Evolutionary conservation across 164 flowering plant genomes (phyloP), one percentile per base, ranked within the genome.

Genomic region (Sedum album): DNA sequence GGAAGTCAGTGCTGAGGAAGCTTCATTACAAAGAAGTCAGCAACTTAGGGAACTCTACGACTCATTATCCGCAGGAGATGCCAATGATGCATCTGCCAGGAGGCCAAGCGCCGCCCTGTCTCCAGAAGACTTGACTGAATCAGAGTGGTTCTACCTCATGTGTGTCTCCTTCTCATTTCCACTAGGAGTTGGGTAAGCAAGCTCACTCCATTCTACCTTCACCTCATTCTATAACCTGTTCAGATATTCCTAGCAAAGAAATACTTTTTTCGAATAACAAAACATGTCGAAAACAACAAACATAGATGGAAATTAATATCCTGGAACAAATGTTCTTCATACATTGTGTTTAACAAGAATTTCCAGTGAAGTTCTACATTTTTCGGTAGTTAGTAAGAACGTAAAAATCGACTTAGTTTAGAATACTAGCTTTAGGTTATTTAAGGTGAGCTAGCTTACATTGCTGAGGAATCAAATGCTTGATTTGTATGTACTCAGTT

Each of bases 141-240:
- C 96, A 4, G 98, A 94, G 73, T 94, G 99, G 99, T 94, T 90
- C 79, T 94, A 90, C 62, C 81, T 94, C 61, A 94, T 94, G 97
- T 94, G 97, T 65, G 89, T 86, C 69, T 94, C 98, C 66, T 94
- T 91, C 90, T 82, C 95, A 61, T 94, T 91, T 57, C 84, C 89
- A 66, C 93, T 87, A 6, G 93, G 89, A 0, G 77, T 82, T 0
- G 95, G 96, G 98, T 91, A 82, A 79, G 89, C 73, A 82, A 79
- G 89, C 73, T 38, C 21, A 35, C 23, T 5, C 10, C 46, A 41
- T 13, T 41, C 15, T 41, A 41, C 46, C 20, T 44, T 44, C 17
- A 44, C 48, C 17, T 44, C 18, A 44, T 44, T 11, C 17, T 39
- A 39, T 39, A 39, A 39, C 13, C 42, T 39, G 42, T 39, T 39